Base-by-base conservation (phyloP, 345 rosid species). In the Turnera subulata region DNA sequence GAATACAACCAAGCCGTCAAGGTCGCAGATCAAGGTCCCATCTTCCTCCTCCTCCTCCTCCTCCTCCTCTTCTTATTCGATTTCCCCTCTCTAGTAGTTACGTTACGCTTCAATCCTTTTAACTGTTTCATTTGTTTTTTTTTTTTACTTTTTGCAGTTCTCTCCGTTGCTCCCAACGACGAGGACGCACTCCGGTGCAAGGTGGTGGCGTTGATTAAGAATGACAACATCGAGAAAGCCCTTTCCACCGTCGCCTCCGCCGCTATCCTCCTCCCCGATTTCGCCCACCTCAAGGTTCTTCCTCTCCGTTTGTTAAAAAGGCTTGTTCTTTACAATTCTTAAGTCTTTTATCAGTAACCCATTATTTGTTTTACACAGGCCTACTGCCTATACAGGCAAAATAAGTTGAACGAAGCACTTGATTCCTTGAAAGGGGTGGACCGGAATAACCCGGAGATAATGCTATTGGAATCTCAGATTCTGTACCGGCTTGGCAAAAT, bases 151-250 rank as follows among this genome's bases (percentile, higher is more conserved):
- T 52, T 50, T 53, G 72, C 80, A 93, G 99, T 93, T 47, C 76
- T 93, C 33, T 65, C 85, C 9, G 62, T 80, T 50, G 75, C 76
- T 50, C 91, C 96, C 19, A 74, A 73, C 58, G 97, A 93, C 40
- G 97, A 82, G 72, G 99, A 93, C 56, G 94, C 97, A 49, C 67
- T 85, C 70, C 78, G 83, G 64, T 89, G 99, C 75, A 87, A 93
- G 68, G 81, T 87, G 19, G 95, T 84, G 67, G 88, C 96, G 24
- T 53, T 93, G 64, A 75, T 93, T 2, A 85, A 76, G 81, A 73
- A 53, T 37, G 99, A 93, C 40, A 71, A 74, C 23, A 64, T 85
- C 55, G 96, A 84, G 33, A 81, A 62, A 43, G 94, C 99, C 56
- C 81, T 93, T 50, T 72, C 86, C 14, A 50, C 77, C 0, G 78